Percentiles rank a stretch among this genome's conserved stretches.
Evolutionary conservation across 345 rosid genomes (phyloP).

Genomic region (Carallia pectinifolia): DNA sequence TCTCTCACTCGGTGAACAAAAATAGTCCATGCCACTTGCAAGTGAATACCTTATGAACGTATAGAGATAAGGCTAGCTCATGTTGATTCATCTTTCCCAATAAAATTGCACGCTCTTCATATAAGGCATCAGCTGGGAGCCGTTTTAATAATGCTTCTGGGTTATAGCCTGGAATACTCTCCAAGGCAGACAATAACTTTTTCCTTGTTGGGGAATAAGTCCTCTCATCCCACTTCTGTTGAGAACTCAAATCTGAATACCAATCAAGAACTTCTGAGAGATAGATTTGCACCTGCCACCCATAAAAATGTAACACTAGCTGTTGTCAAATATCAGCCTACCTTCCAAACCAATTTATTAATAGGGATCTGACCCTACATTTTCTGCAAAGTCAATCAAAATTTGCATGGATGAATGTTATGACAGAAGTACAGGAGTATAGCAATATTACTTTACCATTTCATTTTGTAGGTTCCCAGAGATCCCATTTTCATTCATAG

Average conservation of each 20-base stretch:
- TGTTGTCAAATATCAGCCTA: neutral
- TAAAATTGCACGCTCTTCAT: slow-evolving; percentile 92
- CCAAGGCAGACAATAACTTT: slow-evolving; percentile 87
- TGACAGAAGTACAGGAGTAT: neutral
- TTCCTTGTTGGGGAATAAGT: slow-evolving; percentile 79
- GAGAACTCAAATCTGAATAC: slow-evolving; percentile 61
- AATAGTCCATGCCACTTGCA: neutral
- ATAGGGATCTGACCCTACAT: neutral
- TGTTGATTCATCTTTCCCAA: slow-evolving; percentile 96
- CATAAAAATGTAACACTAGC: neutral
- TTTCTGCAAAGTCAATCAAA: neutral
- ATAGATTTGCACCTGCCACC: slow-evolving; percentile 83
- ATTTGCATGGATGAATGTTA: neutral
- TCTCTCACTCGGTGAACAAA: neutral
- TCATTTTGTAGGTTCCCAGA: slow-evolving; percentile 96
- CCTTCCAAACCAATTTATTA: neutral
- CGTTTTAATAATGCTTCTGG: slow-evolving; percentile 79
- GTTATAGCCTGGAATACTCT: slow-evolving; percentile 83
- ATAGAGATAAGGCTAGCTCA: slow-evolving; percentile 92
- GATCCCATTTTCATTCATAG: slow-evolving; percentile 81
- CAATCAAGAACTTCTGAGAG: slow-evolving; percentile 90
- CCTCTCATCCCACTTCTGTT: slow-evolving; percentile 88
- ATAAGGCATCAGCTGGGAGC: slow-evolving; percentile 87
- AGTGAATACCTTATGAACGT: slow-evolving; percentile 80
- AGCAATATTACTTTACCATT: slow-evolving; percentile 55